Conservation (phyloP, 2,329 filamentous ascomycete genomes). For the Sphaerostilbella broomeana region DNA sequence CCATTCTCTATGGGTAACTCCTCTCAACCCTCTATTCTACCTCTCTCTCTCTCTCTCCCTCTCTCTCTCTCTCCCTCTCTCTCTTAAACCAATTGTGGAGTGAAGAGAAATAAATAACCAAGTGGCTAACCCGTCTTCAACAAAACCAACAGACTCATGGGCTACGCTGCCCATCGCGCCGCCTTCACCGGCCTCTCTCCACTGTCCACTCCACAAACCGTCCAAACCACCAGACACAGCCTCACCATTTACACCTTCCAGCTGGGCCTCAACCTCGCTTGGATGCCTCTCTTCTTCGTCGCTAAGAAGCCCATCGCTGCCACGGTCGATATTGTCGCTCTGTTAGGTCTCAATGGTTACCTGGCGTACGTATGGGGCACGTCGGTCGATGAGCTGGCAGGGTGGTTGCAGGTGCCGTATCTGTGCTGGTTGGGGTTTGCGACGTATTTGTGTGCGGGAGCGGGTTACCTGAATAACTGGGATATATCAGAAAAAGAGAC, state of each 20-base stretch:
- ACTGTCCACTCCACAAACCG: slow-evolving; percentile 45
- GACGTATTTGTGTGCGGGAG: slow-evolving; percentile 70
- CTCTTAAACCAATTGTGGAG: no score
- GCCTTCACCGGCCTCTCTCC: slow-evolving; percentile 57
- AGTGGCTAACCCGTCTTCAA: no score
- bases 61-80: no score
- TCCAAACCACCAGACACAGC: slow-evolving; percentile 55
- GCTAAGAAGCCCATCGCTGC: slow-evolving; percentile 66
- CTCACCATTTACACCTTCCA: slow-evolving; percentile 81
- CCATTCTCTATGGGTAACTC: slow-evolving; percentile 51
- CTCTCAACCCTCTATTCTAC: no score
- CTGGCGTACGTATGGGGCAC: slow-evolving; percentile 70
- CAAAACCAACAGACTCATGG: slow-evolving; percentile 56
- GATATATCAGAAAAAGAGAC: slow-evolving; percentile 38
- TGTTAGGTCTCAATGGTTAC: slow-evolving; percentile 67
- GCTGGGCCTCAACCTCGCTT: slow-evolving; percentile 75
- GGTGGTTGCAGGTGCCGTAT: slow-evolving; percentile 73
- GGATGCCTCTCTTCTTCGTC: slow-evolving; percentile 93
- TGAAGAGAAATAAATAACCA: no score
- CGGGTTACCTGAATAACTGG: slow-evolving; percentile 65
- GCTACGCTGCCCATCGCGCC: slow-evolving; percentile 79
- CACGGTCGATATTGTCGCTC: slow-evolving; percentile 64
- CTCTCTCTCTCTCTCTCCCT: no score
- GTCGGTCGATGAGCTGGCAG: slow-evolving; percentile 65
- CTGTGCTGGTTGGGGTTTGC: slow-evolving; percentile 82